Evolutionary conservation across 2,329 filamentous ascomycete species (phyloP), one percentile per base, ranked within the genome.

Genomic region (Nemania bipapillata): DNA sequence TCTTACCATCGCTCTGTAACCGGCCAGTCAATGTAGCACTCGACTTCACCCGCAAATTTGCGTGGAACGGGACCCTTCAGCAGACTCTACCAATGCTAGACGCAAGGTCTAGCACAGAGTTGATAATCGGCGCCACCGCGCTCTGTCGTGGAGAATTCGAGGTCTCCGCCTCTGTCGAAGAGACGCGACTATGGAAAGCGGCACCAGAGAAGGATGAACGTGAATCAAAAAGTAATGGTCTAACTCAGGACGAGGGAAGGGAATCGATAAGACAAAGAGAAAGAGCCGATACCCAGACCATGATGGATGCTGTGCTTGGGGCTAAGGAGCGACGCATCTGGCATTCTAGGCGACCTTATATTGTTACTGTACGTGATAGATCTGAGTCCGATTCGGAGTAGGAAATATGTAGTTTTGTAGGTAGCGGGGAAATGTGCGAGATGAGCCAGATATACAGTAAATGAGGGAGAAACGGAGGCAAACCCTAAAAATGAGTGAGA

Each of bases 11-110:
- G 58, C 86, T 97, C 17, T 87, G 91, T 52, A 88, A 94, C 75
- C 89, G 94, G 17, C 87, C 91, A 0, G 85, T 87, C 58, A 89
- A 89, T 68, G 84, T 92, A 15, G 91, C 92, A 2, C 86, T 97
- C 17, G 94, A 97, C 77, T 88, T 95, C 64, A 91, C 91, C 49
- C 90, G 92, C 76, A 92, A 93, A 71, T 86, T 97, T 62, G 90
- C 90, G 1, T 96, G 93, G 90, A 95, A 93, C 72, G 94, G 94
- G 1, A 90, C 92, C 32, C 80, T 97, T 65, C 94, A 97, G 80
- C 90, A 90, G 75, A 85, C 87, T 1, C 81, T 97, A 0, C 89
- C 91, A 0, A 77, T 87, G 6, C 77, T 97, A 1, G 79, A 81
- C 5, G 87, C 89, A 0, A 86, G 88, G 4, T 83, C 86, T 52